phyloP scores from a whole-genome alignment of 768 basidiomycete genomes.

The Lentinula aciculospora region DNA sequence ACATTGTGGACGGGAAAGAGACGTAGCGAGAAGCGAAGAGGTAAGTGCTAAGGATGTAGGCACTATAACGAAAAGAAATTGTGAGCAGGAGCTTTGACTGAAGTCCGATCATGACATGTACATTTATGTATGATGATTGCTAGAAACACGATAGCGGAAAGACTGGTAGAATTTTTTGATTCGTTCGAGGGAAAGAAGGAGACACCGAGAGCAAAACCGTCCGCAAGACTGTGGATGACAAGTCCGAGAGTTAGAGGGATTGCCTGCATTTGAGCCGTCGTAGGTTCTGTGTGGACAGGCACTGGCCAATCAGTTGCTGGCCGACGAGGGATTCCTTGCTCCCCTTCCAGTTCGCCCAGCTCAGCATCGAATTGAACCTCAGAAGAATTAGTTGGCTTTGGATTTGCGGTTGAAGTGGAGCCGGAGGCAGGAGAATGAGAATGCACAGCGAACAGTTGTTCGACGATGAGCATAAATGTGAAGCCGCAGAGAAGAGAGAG shows the following conservation, averaged over 20 bases:
- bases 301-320: neutral
- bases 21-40: constrained; percentile 73
- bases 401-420: constrained; percentile 6
- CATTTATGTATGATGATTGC: constrained; percentile 94
- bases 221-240: constrained; percentile 82
- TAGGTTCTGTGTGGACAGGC: neutral
- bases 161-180: constrained; percentile 24
- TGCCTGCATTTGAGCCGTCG: constrained; percentile 30
- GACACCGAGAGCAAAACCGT: constrained; percentile 90
- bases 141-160: constrained; percentile 84
- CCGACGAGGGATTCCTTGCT: constrained; percentile 22
- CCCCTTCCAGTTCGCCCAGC: constrained; percentile 50
- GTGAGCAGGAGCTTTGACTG: neutral
- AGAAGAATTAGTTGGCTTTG: constrained; percentile 2
- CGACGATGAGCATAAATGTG: constrained; percentile 60
- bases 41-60: constrained; percentile 90
- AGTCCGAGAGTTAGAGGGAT: constrained; percentile 82
- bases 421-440: constrained; percentile 26
- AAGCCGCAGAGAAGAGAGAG: constrained; percentile 61
- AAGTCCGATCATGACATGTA: constrained; percentile 9
- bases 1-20: constrained; percentile 64
- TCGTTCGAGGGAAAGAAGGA: constrained; percentile 33
- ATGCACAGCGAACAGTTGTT: constrained; percentile 54
- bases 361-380: constrained; percentile 58
- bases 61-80: constrained; percentile 39